Conservation (phyloP, 371 early-diverging fungal genomes). For the Choanephora cucurbitarum region DNA sequence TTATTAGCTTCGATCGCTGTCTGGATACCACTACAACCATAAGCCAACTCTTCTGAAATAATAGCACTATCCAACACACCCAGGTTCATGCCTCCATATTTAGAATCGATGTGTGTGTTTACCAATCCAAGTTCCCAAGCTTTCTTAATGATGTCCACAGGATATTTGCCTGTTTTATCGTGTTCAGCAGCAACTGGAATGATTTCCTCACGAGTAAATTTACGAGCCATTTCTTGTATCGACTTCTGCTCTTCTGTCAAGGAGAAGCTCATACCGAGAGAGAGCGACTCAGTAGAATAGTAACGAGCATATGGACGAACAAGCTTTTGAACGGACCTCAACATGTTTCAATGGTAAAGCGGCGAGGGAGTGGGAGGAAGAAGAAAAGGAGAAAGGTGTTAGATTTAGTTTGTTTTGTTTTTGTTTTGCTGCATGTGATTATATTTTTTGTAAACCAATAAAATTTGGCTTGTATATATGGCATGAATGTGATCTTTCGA, state of each 20-base stretch:
- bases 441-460: too few species aligned
- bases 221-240: conserved; percentile 90
- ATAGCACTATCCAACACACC: conserved; percentile 82
- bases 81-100: conserved; percentile 87
- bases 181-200: conserved; percentile 94
- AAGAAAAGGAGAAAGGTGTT: not conserved
- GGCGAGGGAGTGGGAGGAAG: not conserved
- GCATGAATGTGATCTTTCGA: too few species aligned
- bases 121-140: conserved; percentile 96
- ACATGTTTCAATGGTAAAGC: conserved; percentile 7
- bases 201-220: conserved; percentile 90
- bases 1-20: conserved; percentile 97
- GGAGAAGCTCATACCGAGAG: conserved; percentile 56
- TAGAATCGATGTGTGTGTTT: conserved; percentile 89
- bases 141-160: conserved; percentile 88
- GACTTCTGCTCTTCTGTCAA: conserved; percentile 86
- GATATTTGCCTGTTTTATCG: conserved; percentile 94
- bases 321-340: conserved; percentile 8
- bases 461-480: too few species aligned
- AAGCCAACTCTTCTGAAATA: conserved; percentile 90
- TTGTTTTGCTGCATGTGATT: not conserved
- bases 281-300: conserved; percentile 20
- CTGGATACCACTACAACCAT: conserved; percentile 95
- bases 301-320: conserved; percentile 9
- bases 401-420: not conserved